Evolutionary conservation across 106 monocot species (phyloP), one percentile per base, ranked within the genome.

Genomic region (Dioscorea alata): DNA sequence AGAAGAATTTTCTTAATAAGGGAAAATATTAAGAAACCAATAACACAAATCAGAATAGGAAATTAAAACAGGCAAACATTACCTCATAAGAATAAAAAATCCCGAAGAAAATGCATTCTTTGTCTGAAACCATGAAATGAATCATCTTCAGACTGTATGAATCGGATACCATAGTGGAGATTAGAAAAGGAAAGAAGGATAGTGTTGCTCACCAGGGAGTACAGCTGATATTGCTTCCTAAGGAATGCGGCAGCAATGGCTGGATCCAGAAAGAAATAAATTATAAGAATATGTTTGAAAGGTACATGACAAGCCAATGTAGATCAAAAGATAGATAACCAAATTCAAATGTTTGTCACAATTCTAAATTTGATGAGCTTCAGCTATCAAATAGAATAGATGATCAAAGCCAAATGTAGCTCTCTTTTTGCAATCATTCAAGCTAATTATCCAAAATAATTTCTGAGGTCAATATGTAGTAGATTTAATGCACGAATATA

Each of bases 91-190:
- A 23, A 75, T 61, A 60, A 78, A 81, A 42, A 88, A 59, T 13
- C 81, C 84, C 57, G 75, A 67, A 21, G 84, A 81, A 64, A 88
- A 75, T 32, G 84, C 31, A 64, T 81, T 79, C 64, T 84, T 88
- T 13, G 88, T 81, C 88, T 88, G 77, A 9, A 66, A 35, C 33
- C 8, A 35, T 12, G n/a, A 52, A 60, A 48, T 8, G 49, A 19
- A 58, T 19, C 25, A 33, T 48, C 33, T 33, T 57, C 13, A 77
- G 9, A 28, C 62, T 24, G 22, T 48, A 57, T n/a, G 21, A 50
- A 31, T 21, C 15, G 28, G 23, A 19, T 4, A 63, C 33, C 19
- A 16, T 50, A 22, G 21, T 68, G 21, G n/a, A n/a, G n/a, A n/a
- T n/a, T n/a, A n/a, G n/a, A 64, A 69, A 69, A 60, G 19, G 19